A percentile compares a stretch with the other conserved stretches of the same genome.
Conservation (phyloP, 2,329 filamentous ascomycete species). For the Drechslerella coelobrocha region DNA sequence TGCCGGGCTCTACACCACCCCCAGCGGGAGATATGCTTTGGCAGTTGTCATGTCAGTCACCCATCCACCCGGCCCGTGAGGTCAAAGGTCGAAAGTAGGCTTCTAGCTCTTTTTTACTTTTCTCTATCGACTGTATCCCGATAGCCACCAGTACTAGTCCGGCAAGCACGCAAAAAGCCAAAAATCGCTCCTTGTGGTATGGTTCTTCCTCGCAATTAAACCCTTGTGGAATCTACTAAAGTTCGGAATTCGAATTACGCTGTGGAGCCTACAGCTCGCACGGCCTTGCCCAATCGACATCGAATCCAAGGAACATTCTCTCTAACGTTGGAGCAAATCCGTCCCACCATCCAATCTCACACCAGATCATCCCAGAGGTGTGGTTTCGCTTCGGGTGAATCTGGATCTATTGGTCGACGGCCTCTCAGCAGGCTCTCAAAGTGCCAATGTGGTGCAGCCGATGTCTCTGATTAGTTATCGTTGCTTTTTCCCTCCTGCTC, state of each 20-base stretch:
- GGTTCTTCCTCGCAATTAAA: slow-evolving; percentile 48
- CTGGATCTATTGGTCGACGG: slow-evolving; percentile 44
- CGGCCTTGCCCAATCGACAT: slow-evolving; percentile 25
- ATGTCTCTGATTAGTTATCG: slow-evolving; percentile 27
- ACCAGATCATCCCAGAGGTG: slow-evolving; percentile 34
- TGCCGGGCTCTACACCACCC: slow-evolving; percentile 37
- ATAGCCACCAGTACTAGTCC: slow-evolving; percentile 31
- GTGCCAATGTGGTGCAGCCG: neutral
- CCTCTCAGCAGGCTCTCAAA: neutral
- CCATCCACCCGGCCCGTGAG: slow-evolving; percentile 18
- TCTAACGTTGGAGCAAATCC: slow-evolving; percentile 44
- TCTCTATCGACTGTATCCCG: slow-evolving; percentile 1
- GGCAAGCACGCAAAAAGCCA: slow-evolving; percentile 46
- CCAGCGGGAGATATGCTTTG: slow-evolving; percentile 36
- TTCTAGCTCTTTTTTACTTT: neutral
- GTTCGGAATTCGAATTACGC: slow-evolving; percentile 19
- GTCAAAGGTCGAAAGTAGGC: too few species aligned
- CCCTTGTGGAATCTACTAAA: slow-evolving; percentile 45
- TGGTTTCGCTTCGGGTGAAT: slow-evolving; percentile 26
- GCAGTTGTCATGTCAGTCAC: slow-evolving; percentile 34
- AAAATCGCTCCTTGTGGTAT: slow-evolving; percentile 38
- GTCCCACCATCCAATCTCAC: slow-evolving; percentile 48
- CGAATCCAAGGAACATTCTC: slow-evolving; percentile 33
- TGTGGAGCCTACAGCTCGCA: slow-evolving; percentile 15
- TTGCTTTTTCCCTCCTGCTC: slow-evolving; percentile 24